Conservation (phyloP, 805 yeast genomes). For the Metschnikowia continentalis region DNA sequence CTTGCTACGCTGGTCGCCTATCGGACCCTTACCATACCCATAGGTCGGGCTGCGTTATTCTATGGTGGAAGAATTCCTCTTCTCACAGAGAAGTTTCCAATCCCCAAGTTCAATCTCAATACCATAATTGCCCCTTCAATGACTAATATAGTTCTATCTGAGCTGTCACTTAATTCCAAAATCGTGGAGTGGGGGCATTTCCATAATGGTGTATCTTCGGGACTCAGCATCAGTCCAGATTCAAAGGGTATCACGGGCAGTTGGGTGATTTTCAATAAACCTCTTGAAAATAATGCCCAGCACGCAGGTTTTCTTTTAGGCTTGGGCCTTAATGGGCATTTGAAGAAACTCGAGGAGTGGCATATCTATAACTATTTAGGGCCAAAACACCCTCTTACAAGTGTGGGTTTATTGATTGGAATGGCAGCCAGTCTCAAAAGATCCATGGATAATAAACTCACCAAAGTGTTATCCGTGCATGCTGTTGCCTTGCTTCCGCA, state of each 20-base stretch:
- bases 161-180: slow-evolving; percentile 45
- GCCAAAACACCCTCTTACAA: slow-evolving; percentile 78
- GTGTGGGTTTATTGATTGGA: slow-evolving; percentile 84
- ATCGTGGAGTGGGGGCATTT: slow-evolving; percentile 78
- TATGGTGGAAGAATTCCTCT: slow-evolving; percentile 68
- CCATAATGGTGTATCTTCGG: slow-evolving; percentile 89
- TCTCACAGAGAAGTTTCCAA: slow-evolving; percentile 78
- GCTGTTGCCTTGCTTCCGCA: slow-evolving; percentile 86
- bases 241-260: slow-evolving; percentile 75
- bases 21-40: slow-evolving; percentile 70
- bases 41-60: slow-evolving; percentile 75
- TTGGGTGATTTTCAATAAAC: slow-evolving; percentile 88
- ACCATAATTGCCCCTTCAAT: slow-evolving; percentile 61
- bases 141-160: slow-evolving; percentile 59
- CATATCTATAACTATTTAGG: slow-evolving; percentile 90
- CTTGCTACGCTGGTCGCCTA: slow-evolving; percentile 59
- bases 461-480: slow-evolving; percentile 90
- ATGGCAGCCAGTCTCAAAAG: slow-evolving; percentile 87
- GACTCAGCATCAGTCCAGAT: slow-evolving; percentile 65
- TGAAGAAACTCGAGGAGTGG: slow-evolving; percentile 86
- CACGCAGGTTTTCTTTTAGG: slow-evolving; percentile 96
- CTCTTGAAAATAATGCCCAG: slow-evolving; percentile 63
- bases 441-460: slow-evolving; percentile 77
- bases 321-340: slow-evolving; percentile 85
- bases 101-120: slow-evolving; percentile 69